Evolutionary conservation across 768 basidiomycete species (phyloP).

Genomic region (Wakefieldia striispora): DNA sequence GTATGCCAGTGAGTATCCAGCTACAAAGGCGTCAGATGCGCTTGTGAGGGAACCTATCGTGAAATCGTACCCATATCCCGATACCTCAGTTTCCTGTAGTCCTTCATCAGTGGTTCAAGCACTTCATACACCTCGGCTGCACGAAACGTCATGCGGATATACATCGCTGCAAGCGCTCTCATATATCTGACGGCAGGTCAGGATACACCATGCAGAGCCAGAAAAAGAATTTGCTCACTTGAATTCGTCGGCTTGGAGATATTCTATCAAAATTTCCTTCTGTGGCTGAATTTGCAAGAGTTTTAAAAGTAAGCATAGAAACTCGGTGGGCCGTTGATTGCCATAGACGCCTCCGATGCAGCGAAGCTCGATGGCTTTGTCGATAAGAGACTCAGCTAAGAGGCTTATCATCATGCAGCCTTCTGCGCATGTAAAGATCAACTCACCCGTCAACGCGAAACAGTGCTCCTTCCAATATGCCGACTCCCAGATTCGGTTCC

Average conservation of each 20-base stretch:
- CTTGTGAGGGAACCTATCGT: not conserved
- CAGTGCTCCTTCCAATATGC: constrained; percentile 98
- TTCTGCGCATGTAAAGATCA: not conserved
- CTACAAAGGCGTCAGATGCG: constrained; percentile 39
- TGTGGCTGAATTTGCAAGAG: constrained; percentile 96
- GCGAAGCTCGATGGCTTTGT: constrained; percentile 82
- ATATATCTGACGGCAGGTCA: constrained; percentile 63
- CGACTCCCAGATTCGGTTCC: constrained; percentile 94
- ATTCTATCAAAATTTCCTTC: constrained; percentile 95
- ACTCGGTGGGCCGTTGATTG: constrained; percentile 93
- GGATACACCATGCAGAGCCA: not conserved
- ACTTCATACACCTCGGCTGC: constrained; percentile 90
- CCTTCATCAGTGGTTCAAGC: constrained; percentile 91
- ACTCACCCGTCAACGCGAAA: constrained; percentile 88
- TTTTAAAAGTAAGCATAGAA: constrained; percentile 89
- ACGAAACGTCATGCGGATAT: constrained; percentile 92
- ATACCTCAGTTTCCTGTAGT: constrained; percentile 85
- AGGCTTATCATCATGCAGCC: not conserved
- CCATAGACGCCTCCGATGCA: constrained; percentile 92
- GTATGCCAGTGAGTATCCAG: constrained; percentile 79
- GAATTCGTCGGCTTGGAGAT: constrained; percentile 95
- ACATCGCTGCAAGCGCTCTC: constrained; percentile 88
- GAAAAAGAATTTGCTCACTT: constrained; percentile 60
- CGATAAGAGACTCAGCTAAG: constrained; percentile 88
- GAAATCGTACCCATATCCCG: constrained; percentile 70